A percentile compares a stretch with the other conserved stretches of the same genome.
Evolutionary conservation across 2,329 filamentous ascomycete species (phyloP).

Genomic region (Leptodontidium sp.): DNA sequence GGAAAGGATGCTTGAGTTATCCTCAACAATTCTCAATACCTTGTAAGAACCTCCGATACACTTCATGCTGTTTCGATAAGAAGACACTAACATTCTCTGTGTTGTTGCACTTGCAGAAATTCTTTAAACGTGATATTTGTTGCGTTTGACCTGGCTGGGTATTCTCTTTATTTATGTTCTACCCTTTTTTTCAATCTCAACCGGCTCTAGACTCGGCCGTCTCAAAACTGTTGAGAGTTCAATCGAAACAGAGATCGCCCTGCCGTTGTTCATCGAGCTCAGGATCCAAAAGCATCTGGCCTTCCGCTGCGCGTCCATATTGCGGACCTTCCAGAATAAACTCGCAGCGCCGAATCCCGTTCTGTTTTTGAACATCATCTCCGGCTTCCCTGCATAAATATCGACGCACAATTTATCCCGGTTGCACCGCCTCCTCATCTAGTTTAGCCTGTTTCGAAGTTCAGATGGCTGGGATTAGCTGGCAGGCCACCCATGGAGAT

Average conservation of each 20-base stretch:
- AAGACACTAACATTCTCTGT: not conserved
- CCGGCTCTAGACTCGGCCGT: not conserved
- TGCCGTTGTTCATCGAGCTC: not conserved
- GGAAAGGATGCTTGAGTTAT: no score
- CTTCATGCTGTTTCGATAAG: not conserved
- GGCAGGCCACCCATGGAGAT: constrained; percentile 21
- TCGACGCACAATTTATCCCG: not conserved
- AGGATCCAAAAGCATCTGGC: not conserved
- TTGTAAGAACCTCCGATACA: not conserved
- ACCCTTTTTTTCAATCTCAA: not conserved
- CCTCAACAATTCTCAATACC: no score
- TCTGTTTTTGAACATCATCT: constrained; percentile 10
- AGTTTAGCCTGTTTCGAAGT: constrained; percentile 28
- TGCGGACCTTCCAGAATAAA: constrained; percentile 6
- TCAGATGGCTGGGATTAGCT: constrained; percentile 14
- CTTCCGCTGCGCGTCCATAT: not conserved
- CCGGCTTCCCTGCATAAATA: constrained; percentile 12
- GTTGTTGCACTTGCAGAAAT: no score
- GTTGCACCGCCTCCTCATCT: constrained; percentile 1
- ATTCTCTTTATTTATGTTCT: no score
- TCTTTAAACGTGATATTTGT: no score
- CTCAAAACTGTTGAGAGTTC: not conserved
- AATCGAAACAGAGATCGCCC: not conserved
- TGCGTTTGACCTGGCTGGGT: no score
- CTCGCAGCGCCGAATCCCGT: not conserved